phyloP scores from a whole-genome alignment of 805 yeast species.

The Lachancea kluyveri region DNA sequence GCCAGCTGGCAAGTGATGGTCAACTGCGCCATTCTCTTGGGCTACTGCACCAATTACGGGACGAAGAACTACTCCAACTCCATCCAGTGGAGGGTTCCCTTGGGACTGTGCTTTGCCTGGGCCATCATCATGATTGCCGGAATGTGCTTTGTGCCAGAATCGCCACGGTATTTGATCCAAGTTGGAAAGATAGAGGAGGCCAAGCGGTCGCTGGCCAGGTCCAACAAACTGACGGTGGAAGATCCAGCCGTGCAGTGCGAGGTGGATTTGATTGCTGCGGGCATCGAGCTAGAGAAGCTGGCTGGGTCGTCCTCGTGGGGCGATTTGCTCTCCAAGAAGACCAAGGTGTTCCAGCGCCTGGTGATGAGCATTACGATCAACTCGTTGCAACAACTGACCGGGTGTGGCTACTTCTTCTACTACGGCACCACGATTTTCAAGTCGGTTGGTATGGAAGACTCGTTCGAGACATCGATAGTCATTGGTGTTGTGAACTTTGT shows the following conservation, averaged over 20 bases:
- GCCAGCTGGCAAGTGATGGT: slow-evolving; percentile 66
- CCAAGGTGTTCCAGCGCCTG: slow-evolving; percentile 44
- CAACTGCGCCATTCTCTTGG: slow-evolving; percentile 69
- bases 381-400: slow-evolving; percentile 63
- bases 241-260: slow-evolving; percentile 51
- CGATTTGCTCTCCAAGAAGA: slow-evolving; percentile 60
- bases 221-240: slow-evolving; percentile 49
- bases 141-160: slow-evolving; percentile 58
- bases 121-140: slow-evolving; percentile 35
- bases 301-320: slow-evolving; percentile 65
- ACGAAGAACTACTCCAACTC: slow-evolving; percentile 33
- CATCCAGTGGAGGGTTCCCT: slow-evolving; percentile 72
- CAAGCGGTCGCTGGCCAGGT: slow-evolving; percentile 46
- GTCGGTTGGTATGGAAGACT: slow-evolving; percentile 55
- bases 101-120: slow-evolving; percentile 52
- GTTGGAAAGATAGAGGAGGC: slow-evolving; percentile 55
- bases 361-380: slow-evolving; percentile 50
- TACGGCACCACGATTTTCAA: too few species aligned
- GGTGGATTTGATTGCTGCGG: slow-evolving; percentile 51
- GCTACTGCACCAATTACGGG: too few species aligned
- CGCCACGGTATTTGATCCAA: slow-evolving; percentile 63
- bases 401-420: slow-evolving; percentile 63
- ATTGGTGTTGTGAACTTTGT: slow-evolving; percentile 56
- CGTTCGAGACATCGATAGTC: slow-evolving; percentile 54
- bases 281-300: slow-evolving; percentile 49